These are phyloP conservation scores for Lactuca sativa DNA, from an alignment of 129 eudicot genomes.

Conservation along the genomic window DNA sequence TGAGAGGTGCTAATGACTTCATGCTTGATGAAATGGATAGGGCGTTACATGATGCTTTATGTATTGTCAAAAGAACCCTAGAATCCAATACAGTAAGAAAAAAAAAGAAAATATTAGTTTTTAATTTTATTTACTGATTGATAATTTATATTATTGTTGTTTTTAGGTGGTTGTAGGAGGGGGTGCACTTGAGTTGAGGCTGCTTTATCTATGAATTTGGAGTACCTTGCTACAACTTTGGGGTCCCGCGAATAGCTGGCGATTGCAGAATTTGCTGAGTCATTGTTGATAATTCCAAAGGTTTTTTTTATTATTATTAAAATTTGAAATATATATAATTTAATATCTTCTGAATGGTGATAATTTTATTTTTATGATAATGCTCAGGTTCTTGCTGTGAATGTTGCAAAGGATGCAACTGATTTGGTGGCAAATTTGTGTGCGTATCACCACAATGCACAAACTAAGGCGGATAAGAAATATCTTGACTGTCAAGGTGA, in stretches of 20 bases:
- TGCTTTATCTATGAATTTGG: slow-evolving; percentile 84
- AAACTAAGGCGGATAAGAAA: slow-evolving; percentile 94
- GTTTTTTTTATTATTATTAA: background rate
- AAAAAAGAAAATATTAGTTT: no score
- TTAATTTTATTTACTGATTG: no score
- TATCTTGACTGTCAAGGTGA: slow-evolving; percentile 93
- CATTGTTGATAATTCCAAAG: slow-evolving; percentile 66
- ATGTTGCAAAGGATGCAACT: slow-evolving; percentile 95
- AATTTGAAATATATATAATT: background rate
- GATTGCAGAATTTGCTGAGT: slow-evolving; percentile 94
- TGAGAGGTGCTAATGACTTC: no score
- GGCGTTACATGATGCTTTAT: slow-evolving; percentile 92
- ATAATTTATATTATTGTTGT: background rate
- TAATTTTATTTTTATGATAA: background rate
- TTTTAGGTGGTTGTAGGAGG: slow-evolving; percentile 97
- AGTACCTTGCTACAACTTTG: slow-evolving; percentile 89
- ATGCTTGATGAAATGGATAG: slow-evolving; percentile 99
- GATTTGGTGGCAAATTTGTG: slow-evolving; percentile 88
- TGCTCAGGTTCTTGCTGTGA: slow-evolving; percentile 90
- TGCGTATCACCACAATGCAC: slow-evolving; percentile 90
- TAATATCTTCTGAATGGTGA: background rate
- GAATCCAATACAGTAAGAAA: slow-evolving; percentile 83
- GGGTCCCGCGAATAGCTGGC: slow-evolving; percentile 97
- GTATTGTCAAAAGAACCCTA: slow-evolving; percentile 87
- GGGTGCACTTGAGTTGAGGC: slow-evolving; percentile 98